These are phyloP conservation scores for Flueggea neowawraea DNA, from an alignment of 441 rosid species.

Conservation along the genomic window DNA sequence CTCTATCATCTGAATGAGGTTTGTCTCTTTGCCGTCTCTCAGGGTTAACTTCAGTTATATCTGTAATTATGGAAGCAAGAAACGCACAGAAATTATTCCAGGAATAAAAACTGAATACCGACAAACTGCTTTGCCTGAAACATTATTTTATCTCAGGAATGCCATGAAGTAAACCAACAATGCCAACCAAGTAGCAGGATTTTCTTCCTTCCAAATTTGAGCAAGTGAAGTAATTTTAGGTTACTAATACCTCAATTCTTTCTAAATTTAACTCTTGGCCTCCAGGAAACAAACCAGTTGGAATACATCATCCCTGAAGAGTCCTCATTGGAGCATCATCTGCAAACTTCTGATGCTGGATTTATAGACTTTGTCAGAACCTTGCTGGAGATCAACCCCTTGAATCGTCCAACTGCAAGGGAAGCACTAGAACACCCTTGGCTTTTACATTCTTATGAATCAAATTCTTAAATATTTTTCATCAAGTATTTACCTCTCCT, in stretches of 20 bases:
- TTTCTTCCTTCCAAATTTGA: too few species aligned
- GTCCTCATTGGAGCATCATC: slow-evolving; percentile 58
- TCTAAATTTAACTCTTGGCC: neutral
- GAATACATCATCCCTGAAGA: slow-evolving; percentile 78
- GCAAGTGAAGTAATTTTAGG: too few species aligned
- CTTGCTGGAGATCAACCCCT: slow-evolving; percentile 80
- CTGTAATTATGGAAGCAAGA: too few species aligned
- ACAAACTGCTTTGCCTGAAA: too few species aligned
- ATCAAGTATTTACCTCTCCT: too few species aligned
- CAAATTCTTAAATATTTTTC: slow-evolving; percentile 1
- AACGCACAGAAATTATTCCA: too few species aligned
- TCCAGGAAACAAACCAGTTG: slow-evolving; percentile 68
- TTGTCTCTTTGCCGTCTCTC: slow-evolving; percentile 10
- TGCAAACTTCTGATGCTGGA: slow-evolving; percentile 48
- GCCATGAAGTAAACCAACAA: too few species aligned
- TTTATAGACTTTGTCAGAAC: slow-evolving; percentile 57
- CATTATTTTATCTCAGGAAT: too few species aligned
- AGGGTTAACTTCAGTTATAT: neutral
- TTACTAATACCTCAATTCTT: too few species aligned
- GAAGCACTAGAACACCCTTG: slow-evolving; percentile 85
- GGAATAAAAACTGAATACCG: too few species aligned
- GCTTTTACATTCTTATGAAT: slow-evolving; percentile 48
- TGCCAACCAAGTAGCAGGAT: too few species aligned
- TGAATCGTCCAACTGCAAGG: slow-evolving; percentile 66
- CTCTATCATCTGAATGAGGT: slow-evolving; percentile 77